phyloP scores from a whole-genome alignment of 176 grass and related monocot species.

The Zoysia japonica region DNA sequence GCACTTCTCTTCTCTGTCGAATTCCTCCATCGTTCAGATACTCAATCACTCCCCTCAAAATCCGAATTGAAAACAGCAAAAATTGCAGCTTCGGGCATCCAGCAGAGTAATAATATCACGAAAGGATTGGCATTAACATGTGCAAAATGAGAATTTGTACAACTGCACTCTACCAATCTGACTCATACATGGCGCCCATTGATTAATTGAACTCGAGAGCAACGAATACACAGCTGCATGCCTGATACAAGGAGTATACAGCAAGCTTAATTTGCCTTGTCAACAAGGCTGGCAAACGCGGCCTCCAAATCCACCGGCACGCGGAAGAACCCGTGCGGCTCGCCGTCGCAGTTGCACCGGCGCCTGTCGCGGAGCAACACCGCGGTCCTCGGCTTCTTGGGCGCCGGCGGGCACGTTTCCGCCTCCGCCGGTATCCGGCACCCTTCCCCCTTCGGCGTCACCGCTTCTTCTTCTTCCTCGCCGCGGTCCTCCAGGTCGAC shows the following conservation, averaged over 20 bases:
- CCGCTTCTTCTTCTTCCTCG: conserved; percentile 26
- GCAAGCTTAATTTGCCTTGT: conserved; percentile 36
- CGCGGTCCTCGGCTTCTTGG: conserved; percentile 49
- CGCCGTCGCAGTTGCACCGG: conserved; percentile 48
- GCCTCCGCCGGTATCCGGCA: conserved; percentile 40
- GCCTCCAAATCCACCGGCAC: conserved; percentile 54
- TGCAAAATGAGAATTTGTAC: conserved; percentile 39
- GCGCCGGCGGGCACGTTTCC: conserved; percentile 50
- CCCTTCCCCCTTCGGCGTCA: conserved; percentile 43
- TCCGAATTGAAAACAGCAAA: not conserved
- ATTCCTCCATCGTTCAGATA: too few relatives aligned
- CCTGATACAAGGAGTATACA: too few relatives aligned
- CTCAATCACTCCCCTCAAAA: not conserved
- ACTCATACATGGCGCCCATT: not conserved
- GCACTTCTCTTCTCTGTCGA: too few relatives aligned
- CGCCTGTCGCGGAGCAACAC: conserved; percentile 21
- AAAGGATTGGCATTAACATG: conserved; percentile 21
- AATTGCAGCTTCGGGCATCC: not conserved
- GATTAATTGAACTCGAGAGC: not conserved
- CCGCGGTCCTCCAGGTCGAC: not conserved
- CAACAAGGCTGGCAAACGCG: conserved; percentile 36
- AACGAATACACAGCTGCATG: not conserved
- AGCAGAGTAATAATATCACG: not conserved
- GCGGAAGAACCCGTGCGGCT: conserved; percentile 50
- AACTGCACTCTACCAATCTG: conserved; percentile 18